Evolutionary conservation across 257 asterid species (phyloP).

Genomic region (Jasminum sambac): DNA sequence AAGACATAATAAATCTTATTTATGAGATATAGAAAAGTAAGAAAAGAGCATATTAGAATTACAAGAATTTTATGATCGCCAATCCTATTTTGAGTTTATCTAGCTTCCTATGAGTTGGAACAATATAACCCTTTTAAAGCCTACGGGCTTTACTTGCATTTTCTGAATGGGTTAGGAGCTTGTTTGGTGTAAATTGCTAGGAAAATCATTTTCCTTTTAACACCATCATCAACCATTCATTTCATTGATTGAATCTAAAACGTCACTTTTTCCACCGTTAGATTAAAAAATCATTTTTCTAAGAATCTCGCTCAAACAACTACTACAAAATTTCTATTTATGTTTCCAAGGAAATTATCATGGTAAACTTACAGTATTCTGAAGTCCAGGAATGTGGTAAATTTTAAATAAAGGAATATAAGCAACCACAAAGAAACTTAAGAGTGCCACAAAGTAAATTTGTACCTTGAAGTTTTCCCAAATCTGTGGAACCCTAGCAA

Average conservation of each 20-base stretch:
- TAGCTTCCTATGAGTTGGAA: background rate
- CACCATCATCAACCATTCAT: too few relatives aligned
- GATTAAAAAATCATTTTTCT: too few relatives aligned
- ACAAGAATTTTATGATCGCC: background rate
- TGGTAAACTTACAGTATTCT: background rate
- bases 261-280: too few relatives aligned
- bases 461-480: slow-evolving; percentile 77
- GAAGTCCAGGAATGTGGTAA: background rate
- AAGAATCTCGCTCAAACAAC: too few relatives aligned
- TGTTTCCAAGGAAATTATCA: background rate
- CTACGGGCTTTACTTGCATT: background rate
- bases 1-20: background rate
- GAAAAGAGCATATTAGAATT: background rate
- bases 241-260: too few relatives aligned
- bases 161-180: background rate
- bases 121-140: background rate
- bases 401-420: background rate
- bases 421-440: background rate
- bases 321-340: background rate
- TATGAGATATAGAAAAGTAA: background rate
- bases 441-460: background rate
- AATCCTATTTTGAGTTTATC: background rate
- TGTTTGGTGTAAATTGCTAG: too few relatives aligned
- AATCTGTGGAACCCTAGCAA: slow-evolving; percentile 92
- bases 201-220: too few relatives aligned